Conservation (phyloP, 257 asterid species). For the Leptodermis oblonga region DNA sequence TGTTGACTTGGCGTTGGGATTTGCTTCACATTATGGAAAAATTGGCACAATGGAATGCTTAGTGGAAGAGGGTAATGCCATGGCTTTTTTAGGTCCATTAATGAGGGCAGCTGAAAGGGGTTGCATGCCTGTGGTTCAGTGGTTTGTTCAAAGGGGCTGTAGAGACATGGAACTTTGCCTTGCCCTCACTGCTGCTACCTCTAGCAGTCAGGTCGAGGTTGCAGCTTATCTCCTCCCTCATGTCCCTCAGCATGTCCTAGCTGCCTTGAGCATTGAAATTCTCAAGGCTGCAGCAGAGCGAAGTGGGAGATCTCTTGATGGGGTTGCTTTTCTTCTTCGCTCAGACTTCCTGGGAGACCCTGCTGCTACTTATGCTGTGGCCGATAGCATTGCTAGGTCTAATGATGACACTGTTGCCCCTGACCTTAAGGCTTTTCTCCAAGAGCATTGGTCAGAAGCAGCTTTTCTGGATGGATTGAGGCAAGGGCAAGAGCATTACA, state of each 20-base stretch:
- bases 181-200: constrained; percentile 96
- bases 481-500: constrained; percentile 59
- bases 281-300: constrained; percentile 97
- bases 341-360: constrained; percentile 86
- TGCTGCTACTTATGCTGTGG: constrained; percentile 79
- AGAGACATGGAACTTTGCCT: constrained; percentile 97
- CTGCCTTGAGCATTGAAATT: constrained; percentile 88
- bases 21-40: constrained; percentile 93
- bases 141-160: constrained; percentile 92
- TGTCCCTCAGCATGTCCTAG: constrained; percentile 89
- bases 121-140: constrained; percentile 80
- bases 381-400: constrained; percentile 76
- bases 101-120: constrained; percentile 99
- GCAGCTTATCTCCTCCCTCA: constrained; percentile 90
- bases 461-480: constrained; percentile 61
- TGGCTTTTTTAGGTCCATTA: constrained; percentile 92
- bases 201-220: constrained; percentile 76
- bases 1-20: constrained; percentile 91
- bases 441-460: constrained; percentile 78
- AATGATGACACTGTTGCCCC: constrained; percentile 81
- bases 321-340: constrained; percentile 82
- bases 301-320: constrained; percentile 87
- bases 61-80: constrained; percentile 91
- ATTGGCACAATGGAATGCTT: constrained; percentile 92
- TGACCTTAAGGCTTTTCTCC: constrained; percentile 58